phyloP scores from a whole-genome alignment of 2,329 filamentous ascomycete species.

The Penicillium decumbens region DNA sequence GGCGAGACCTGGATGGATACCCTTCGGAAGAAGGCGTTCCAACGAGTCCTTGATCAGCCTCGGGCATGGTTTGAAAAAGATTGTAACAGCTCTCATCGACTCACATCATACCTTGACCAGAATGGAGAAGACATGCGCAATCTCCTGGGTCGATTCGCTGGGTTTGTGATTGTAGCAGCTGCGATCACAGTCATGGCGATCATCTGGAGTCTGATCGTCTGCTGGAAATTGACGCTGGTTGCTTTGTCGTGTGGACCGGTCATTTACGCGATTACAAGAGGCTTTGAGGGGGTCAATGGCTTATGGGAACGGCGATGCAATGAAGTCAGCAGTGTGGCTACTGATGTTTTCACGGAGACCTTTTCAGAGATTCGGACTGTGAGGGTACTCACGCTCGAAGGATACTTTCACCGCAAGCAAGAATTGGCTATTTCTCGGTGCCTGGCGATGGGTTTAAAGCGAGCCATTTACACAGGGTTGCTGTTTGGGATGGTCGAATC shows the following conservation, averaged over 20 bases:
- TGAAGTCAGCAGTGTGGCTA: constrained; percentile 56
- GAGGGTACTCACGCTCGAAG: constrained; percentile 67
- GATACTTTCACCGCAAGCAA: constrained; percentile 65
- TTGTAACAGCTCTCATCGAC: constrained; percentile 57
- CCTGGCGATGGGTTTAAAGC: constrained; percentile 58
- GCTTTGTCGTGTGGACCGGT: constrained; percentile 64
- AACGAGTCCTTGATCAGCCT: constrained; percentile 68
- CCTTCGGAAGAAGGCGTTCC: constrained; percentile 64
- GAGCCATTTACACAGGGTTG: constrained; percentile 63
- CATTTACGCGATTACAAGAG: constrained; percentile 61
- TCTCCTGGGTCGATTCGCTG: constrained; percentile 71
- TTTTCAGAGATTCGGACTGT: constrained; percentile 77
- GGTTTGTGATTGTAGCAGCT: constrained; percentile 61
- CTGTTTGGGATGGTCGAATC: constrained; percentile 76
- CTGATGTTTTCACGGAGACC: constrained; percentile 65
- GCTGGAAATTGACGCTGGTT: constrained; percentile 78
- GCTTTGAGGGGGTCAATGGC: constrained; percentile 60
- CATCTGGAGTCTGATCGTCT: constrained; percentile 66
- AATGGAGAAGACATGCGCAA: constrained; percentile 85
- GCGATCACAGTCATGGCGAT: constrained; percentile 66
- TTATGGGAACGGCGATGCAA: constrained; percentile 70
- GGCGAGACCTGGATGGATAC: constrained; percentile 73
- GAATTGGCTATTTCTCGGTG: constrained; percentile 48
- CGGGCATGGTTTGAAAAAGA: constrained; percentile 71
- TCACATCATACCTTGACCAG: constrained; percentile 70